A percentile compares a stretch with the other conserved stretches of the same genome.
These are phyloP conservation scores for Ceratobasidium sp. DNA, from an alignment of 1,284 basidiomycete species.

Conservation along the genomic window DNA sequence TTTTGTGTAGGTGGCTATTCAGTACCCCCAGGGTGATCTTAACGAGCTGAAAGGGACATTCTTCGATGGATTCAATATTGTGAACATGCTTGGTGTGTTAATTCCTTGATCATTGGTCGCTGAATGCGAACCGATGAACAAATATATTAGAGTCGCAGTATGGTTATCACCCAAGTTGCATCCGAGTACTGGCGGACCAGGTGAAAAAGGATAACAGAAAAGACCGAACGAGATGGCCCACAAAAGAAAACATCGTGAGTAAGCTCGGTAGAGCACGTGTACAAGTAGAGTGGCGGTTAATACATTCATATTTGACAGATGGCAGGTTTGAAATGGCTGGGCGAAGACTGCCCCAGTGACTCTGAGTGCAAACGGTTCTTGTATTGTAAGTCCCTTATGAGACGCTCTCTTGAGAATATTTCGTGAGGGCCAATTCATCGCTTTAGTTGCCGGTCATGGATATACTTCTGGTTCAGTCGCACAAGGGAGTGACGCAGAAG, in stretches of 20 bases:
- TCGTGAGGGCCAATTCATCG: neutral
- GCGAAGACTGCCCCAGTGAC: neutral
- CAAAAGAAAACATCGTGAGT: conserved; percentile 16
- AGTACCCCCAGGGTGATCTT: neutral
- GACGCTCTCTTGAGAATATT: no score
- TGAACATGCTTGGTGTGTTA: conserved; percentile 2
- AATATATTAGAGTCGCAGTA: neutral
- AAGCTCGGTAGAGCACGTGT: no score
- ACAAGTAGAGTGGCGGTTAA: no score
- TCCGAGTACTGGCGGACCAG: conserved; percentile 9
- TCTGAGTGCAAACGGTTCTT: conserved; percentile 17
- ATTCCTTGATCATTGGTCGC: neutral
- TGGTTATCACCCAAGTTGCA: neutral
- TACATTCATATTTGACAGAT: neutral
- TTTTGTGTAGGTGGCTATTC: neutral
- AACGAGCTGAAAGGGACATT: neutral
- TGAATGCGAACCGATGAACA: no score
- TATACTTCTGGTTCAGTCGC: neutral
- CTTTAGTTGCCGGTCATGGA: conserved; percentile 37
- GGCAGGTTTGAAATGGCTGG: conserved; percentile 31
- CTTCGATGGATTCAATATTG: neutral
- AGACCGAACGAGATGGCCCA: conserved; percentile 11
- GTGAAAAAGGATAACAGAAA: neutral
- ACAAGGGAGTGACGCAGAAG: neutral
- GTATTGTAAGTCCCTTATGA: conserved; percentile 5